Base-by-base conservation (phyloP, 164 flowering plant genomes). In the Nymphaea thermarum region DNA sequence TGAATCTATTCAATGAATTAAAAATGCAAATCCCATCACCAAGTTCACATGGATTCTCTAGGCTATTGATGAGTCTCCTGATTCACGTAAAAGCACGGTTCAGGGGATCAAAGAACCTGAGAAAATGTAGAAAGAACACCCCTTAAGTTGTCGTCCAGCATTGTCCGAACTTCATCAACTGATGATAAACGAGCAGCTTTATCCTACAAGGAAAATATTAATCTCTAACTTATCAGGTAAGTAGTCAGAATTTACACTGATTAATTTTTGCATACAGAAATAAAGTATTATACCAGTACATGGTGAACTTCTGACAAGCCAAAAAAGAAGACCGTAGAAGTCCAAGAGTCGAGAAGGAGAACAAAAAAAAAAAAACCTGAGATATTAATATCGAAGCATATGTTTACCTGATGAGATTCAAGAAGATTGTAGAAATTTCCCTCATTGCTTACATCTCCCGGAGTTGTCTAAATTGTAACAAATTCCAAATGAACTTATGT, bases 111-210 rank as follows among this genome's bases (percentile, higher is more conserved):
- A 7, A 47, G 60, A 61, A 89, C 98, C 86, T 82, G 79, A 66
- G 96, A 89, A 72, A 85, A 83, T 60, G 96, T 89, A 42, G 98
- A 89, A 62, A 92, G 90, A 81, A 78, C 75, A 70, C 92, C 98
- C 4, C 92, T 82, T 12, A 74, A 60, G 66, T 82, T 82, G 65
- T 70, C 62, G 74, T 87, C 80, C 64, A 89, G 83, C 18, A 88
- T 69, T 7, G 92, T 92, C 43, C 84, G 81, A 65, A 92, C 72
- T 78, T 87, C 88, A 70, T 87, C 93, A 66, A 80, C 61, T 1
- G 96, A 88, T n/a, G 88, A 75, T 64, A 92, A 87, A 72, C 94
- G 80, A 64, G 87, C 82, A 42, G 94, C 96, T 65, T 74, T 73
- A 71, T 86, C 85, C 96, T 92, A 44, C 15, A 15, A n/a, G 14